phyloP scores from a whole-genome alignment of 805 yeast genomes.

The Monosporozyma aquatica region DNA sequence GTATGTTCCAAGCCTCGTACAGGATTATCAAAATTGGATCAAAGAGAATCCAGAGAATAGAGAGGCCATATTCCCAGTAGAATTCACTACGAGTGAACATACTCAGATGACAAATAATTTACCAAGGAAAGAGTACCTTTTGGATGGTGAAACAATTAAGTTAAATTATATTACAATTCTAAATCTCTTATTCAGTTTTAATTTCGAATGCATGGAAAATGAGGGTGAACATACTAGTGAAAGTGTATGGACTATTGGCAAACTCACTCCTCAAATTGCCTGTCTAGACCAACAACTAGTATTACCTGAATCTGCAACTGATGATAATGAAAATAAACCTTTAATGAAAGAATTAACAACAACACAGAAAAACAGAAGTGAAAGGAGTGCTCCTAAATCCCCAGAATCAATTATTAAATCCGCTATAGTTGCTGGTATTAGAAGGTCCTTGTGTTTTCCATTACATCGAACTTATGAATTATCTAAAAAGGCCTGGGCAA shows the following conservation, averaged over 20 bases:
- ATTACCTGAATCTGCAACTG: slow-evolving; percentile 11
- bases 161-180: slow-evolving; percentile 55
- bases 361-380: neutral
- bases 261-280: slow-evolving; percentile 67
- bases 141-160: slow-evolving; percentile 36
- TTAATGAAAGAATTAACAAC: slow-evolving; percentile 1
- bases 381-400: too few species aligned
- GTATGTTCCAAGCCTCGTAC: slow-evolving; percentile 45
- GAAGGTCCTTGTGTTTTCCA: slow-evolving; percentile 75
- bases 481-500: slow-evolving; percentile 59
- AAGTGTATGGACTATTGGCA: slow-evolving; percentile 92
- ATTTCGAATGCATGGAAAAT: slow-evolving; percentile 68
- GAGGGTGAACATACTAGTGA: slow-evolving; percentile 68
- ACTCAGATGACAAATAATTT: slow-evolving; percentile 53
- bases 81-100: slow-evolving; percentile 52
- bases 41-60: slow-evolving; percentile 31
- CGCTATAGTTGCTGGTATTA: slow-evolving; percentile 48
- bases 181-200: slow-evolving; percentile 60
- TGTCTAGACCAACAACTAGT: slow-evolving; percentile 56
- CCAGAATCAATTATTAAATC: slow-evolving; percentile 35
- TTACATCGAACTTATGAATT: slow-evolving; percentile 64
- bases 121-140: slow-evolving; percentile 51
- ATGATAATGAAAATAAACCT: slow-evolving; percentile 6
- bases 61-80: slow-evolving; percentile 34
- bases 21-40: slow-evolving; percentile 36